Percentiles rank a stretch among this genome's conserved stretches.
Conservation (phyloP, 805 yeast species). For the Wickerhamiella alocasiicola region DNA sequence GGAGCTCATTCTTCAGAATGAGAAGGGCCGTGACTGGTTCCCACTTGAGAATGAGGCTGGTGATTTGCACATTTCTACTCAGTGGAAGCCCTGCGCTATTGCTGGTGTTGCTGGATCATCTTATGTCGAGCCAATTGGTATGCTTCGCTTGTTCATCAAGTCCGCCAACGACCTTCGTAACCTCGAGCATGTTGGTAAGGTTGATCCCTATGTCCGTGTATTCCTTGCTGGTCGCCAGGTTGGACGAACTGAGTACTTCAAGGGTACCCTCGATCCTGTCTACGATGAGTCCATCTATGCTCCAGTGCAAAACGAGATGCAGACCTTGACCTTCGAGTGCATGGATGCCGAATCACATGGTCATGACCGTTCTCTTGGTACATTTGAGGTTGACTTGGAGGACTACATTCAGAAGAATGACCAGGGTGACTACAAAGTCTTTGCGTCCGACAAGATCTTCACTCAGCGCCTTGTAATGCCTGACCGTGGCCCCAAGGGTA, state of each 20-base stretch:
- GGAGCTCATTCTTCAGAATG: conserved; percentile 64
- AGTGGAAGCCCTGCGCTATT: conserved; percentile 80
- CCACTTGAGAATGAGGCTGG: conserved; percentile 56
- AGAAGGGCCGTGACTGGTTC: conserved; percentile 68
- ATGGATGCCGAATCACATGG: conserved; percentile 78
- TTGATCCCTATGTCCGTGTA: conserved; percentile 83
- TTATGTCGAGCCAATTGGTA: conserved; percentile 92
- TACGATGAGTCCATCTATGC: conserved; percentile 78
- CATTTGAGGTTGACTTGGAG: conserved; percentile 54
- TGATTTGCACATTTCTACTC: conserved; percentile 52
- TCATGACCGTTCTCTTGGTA: conserved; percentile 81
- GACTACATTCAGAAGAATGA: conserved; percentile 51
- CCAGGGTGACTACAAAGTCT: conserved; percentile 51
- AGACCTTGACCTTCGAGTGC: conserved; percentile 70
- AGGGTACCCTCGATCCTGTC: conserved; percentile 60
- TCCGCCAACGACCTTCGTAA: conserved; percentile 67
- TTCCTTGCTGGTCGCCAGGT: conserved; percentile 63
- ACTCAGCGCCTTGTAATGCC: conserved; percentile 53
- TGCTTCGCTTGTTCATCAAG: conserved; percentile 55
- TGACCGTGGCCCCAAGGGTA: conserved; percentile 74
- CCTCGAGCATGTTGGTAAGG: conserved; percentile 76
- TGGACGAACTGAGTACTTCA: conserved; percentile 61
- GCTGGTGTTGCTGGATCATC: conserved; percentile 59
- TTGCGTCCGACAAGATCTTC: conserved; percentile 43
- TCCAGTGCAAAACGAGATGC: conserved; percentile 72